A percentile compares a stretch with the other conserved stretches of the same genome.
Conservation (phyloP, 768 basidiomycete species). For the Suillus weaverae region DNA sequence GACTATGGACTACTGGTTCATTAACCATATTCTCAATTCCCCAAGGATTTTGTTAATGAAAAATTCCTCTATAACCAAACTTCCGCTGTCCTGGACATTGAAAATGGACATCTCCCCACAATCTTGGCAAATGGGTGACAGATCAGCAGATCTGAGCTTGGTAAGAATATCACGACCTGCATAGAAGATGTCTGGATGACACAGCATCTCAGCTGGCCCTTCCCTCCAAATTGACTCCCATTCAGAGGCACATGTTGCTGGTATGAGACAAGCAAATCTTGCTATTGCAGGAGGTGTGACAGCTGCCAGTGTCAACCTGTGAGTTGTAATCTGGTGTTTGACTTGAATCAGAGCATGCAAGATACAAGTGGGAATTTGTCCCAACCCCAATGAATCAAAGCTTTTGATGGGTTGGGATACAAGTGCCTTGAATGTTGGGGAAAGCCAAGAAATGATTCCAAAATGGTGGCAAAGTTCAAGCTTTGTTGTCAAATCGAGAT, state of each 20-base stretch:
- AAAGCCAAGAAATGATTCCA: neutral
- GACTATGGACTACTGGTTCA: too few relatives aligned
- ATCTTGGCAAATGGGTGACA: neutral
- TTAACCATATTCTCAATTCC: too few relatives aligned
- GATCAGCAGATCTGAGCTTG: neutral
- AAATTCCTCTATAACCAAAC: neutral
- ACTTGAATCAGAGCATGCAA: slow-evolving; percentile 4
- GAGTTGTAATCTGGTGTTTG: neutral
- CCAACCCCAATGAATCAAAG: neutral
- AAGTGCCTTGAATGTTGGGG: neutral
- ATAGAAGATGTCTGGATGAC: slow-evolving; percentile 7
- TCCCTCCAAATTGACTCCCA: neutral
- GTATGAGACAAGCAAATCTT: neutral
- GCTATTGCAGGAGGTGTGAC: neutral
- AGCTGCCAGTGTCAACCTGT: neutral
- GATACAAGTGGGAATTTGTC: neutral
- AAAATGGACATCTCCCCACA: neutral
- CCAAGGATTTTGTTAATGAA: neutral
- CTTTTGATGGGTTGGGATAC: neutral
- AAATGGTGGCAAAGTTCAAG: neutral
- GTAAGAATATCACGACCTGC: neutral
- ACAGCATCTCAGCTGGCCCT: slow-evolving; percentile 3
- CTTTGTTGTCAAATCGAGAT: neutral
- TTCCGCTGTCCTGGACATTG: neutral
- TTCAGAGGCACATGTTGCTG: neutral